Conservation (phyloP, 192 early-diverging fungal genomes). For the Helicostylum pulchrum region DNA sequence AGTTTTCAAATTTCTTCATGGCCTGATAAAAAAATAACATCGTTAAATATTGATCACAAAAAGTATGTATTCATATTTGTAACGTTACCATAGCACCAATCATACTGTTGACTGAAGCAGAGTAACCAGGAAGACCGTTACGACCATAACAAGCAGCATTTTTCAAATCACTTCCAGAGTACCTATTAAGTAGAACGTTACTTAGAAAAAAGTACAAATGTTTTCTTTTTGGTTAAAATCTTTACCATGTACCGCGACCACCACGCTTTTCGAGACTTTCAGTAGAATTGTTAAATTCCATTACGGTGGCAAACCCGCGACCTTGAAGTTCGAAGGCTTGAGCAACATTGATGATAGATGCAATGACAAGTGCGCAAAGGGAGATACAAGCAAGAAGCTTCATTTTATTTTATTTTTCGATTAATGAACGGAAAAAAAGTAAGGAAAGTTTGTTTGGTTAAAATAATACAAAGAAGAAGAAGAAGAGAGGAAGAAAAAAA, state of each 20-base stretch:
- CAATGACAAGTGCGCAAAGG: conserved; percentile 3
- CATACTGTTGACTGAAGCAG: conserved; percentile 24
- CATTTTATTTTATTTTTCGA: conserved; percentile 14
- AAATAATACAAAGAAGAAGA: conserved; percentile 4
- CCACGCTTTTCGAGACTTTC: conserved; percentile 22
- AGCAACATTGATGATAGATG: conserved; percentile 3
- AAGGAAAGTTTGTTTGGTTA: background rate
- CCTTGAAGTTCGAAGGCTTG: background rate
- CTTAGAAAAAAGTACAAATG: no score
- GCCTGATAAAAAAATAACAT: conserved; percentile 5
- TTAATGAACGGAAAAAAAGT: conserved; percentile 8
- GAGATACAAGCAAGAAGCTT: conserved; percentile 9
- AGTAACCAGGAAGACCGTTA: conserved; percentile 26
- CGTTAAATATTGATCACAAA: background rate
- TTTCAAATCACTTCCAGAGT: conserved; percentile 30
- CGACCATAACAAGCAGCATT: conserved; percentile 40
- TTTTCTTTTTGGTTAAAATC: no score
- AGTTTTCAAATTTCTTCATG: conserved; percentile 32
- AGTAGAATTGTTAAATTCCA: conserved; percentile 3
- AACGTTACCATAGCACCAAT: conserved; percentile 35
- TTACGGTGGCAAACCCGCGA: conserved; percentile 24
- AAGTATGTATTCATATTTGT: background rate
- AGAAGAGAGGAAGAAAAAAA: background rate
- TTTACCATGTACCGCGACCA: conserved; percentile 28
- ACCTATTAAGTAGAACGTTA: conserved; percentile 19